Conservation (phyloP, 176 grass and related monocot genomes). For the Cenchrus fungigraminus region DNA sequence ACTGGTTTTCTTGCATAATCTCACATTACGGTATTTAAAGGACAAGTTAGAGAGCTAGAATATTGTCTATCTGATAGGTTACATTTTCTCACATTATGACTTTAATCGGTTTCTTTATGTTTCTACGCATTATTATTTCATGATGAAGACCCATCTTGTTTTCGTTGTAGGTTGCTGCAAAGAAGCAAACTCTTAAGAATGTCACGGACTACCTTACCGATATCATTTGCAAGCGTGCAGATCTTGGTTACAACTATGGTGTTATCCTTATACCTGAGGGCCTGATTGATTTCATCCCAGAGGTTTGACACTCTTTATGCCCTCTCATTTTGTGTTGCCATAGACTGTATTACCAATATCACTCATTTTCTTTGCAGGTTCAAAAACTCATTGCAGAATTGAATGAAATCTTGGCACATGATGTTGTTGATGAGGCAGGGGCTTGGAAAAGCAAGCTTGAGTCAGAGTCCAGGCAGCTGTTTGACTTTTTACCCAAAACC, state of each 20-base stretch:
- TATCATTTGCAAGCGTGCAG: constrained; percentile 86
- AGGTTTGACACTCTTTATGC: constrained; percentile 55
- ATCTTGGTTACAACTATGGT: constrained; percentile 96
- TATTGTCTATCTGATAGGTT: neutral
- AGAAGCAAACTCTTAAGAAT: constrained; percentile 89
- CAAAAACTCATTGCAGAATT: constrained; percentile 95
- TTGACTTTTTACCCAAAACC: constrained; percentile 86
- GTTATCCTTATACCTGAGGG: constrained; percentile 98
- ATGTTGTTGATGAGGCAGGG: constrained; percentile 86
- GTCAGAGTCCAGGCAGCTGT: constrained; percentile 62
- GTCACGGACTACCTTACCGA: constrained; percentile 96
- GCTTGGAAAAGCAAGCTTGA: constrained; percentile 92
- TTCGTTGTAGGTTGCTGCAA: constrained; percentile 73
- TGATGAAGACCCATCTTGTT: neutral
- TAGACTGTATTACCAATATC: constrained; percentile 4
- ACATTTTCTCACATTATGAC: neutral
- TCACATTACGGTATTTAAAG: neutral
- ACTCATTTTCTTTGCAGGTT: constrained; percentile 57
- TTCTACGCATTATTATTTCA: neutral
- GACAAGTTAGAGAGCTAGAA: neutral
- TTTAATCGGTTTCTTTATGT: neutral
- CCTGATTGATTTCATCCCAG: constrained; percentile 96
- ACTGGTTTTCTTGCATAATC: neutral
- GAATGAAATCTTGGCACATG: constrained; percentile 95
- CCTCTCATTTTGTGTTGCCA: neutral